Base-by-base conservation (phyloP, 1,284 basidiomycete species). In the Spongispora temasekensis region DNA sequence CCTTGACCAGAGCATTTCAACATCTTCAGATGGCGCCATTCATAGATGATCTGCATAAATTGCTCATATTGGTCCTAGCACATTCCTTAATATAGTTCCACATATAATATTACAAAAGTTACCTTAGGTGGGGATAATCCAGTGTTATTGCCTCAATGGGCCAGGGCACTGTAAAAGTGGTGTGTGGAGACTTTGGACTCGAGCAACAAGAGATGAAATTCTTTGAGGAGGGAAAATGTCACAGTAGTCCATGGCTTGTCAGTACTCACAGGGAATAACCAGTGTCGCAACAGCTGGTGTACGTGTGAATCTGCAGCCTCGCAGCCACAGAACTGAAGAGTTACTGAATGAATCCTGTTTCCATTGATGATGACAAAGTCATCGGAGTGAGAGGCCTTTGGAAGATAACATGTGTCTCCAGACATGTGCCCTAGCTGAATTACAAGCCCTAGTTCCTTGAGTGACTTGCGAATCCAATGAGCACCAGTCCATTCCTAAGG, bases 191-290 rank as follows among this genome's bases (percentile, higher is more conserved):
- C 51, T 9, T 70, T 71, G 2, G 66, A 70, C 4, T 61, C 56
- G 0, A 71, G 51, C 0, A 64, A 65, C 5, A 68, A 55, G 3
- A 64, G 54, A 5, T 69, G 68, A 15, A 56, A 73, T 13, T 57
- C 35, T 34, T 69, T 54, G 0, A 73, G 37, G 0, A 65, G 15
- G 0, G 17, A 25, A 40, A 73, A 67, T 0, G 68, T 71, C 0
- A 64, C 65, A 10, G 66, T 68, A 0, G 68, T 72, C 1, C 34
- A 19, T 6, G 71, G 71, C 9, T 65, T 51, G 2, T 55, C 35
- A 0, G 55, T 56, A 1, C 60, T 69, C 2, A 60, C 53, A 3
- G 63, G 63, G 30, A 65, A 65, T 9, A 55, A 19, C 0, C 12
- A 40, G 3, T 7, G 19, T 0, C 21, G 37, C 2, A 65, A 50